Conservation (phyloP, 805 yeast species). For the Candida khao-thaluensis region DNA sequence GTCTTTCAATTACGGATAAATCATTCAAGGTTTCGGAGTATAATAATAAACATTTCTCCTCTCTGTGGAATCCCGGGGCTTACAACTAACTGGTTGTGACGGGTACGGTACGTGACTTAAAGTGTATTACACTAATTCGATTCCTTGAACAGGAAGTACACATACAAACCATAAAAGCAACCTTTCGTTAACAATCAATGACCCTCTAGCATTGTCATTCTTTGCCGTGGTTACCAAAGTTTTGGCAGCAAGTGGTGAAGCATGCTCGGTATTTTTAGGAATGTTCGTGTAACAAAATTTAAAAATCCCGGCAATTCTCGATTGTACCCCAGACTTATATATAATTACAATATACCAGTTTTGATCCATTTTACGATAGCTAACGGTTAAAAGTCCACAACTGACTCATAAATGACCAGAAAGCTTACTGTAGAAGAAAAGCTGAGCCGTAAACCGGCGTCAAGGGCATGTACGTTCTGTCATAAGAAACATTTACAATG, state of each 20-base stretch:
- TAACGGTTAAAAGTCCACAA: no score
- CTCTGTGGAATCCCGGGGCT: neutral
- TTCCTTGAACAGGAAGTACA: no score
- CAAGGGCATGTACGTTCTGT: slow-evolving; percentile 71
- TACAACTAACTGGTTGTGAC: no score
- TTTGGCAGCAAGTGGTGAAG: neutral
- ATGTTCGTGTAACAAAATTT: neutral
- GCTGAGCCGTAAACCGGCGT: slow-evolving; percentile 56
- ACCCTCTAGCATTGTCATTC: no score
- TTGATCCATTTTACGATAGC: no score
- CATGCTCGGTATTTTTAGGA: slow-evolving; percentile 4
- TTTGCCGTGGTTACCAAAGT: neutral
- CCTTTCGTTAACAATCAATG: no score
- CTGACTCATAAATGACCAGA: slow-evolving; percentile 53
- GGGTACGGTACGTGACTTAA: no score
- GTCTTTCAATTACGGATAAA: neutral
- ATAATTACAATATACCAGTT: no score
- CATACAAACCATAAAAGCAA: no score
- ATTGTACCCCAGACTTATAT: slow-evolving; percentile 10
- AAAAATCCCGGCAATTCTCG: slow-evolving; percentile 6
- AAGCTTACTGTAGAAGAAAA: slow-evolving; percentile 54
- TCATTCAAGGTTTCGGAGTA: neutral
- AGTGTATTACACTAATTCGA: no score
- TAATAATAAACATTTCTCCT: neutral
- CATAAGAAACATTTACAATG: slow-evolving; percentile 75